Conservation (phyloP, 306 rosid species). For the Hippophae rhamnoides region DNA sequence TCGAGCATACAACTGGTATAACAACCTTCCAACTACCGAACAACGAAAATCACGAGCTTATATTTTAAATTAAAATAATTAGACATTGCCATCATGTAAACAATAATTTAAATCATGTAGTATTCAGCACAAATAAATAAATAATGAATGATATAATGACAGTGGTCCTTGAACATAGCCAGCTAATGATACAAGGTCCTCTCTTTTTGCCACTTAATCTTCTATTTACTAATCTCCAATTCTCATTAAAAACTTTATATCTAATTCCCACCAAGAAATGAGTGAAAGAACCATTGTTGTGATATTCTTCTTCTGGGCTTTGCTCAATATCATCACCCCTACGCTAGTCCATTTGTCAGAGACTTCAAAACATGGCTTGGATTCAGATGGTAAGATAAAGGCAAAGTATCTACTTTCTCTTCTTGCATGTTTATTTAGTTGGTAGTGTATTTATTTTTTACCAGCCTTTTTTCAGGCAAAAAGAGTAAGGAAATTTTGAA, state of each 20-base stretch:
- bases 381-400: slow-evolving; percentile 20
- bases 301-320: slow-evolving; percentile 72
- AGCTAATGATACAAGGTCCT: slow-evolving; percentile 35
- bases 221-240: slow-evolving; percentile 5
- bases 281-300: slow-evolving; percentile 59
- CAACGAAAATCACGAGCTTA: slow-evolving; percentile 34
- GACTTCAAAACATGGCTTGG: slow-evolving; percentile 38
- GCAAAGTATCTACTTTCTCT: not conserved
- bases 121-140: not conserved
- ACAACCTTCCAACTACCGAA: slow-evolving; percentile 67
- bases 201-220: slow-evolving; percentile 13
- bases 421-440: not conserved
- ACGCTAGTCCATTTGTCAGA: slow-evolving; percentile 59
- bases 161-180: slow-evolving; percentile 38
- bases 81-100: slow-evolving; percentile 26
- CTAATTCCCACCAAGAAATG: slow-evolving; percentile 29
- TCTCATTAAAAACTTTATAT: slow-evolving; percentile 7
- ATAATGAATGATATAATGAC: slow-evolving; percentile 11
- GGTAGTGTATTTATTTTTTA: not conserved
- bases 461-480: slow-evolving; percentile 35
- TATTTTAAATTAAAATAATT: slow-evolving; percentile 22
- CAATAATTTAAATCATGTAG: not conserved
- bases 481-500: slow-evolving; percentile 20
- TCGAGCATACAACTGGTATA: slow-evolving; percentile 29
- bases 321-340: slow-evolving; percentile 68